Conservation (phyloP, 192 early-diverging fungal genomes). For the Umbelopsis sp. region DNA sequence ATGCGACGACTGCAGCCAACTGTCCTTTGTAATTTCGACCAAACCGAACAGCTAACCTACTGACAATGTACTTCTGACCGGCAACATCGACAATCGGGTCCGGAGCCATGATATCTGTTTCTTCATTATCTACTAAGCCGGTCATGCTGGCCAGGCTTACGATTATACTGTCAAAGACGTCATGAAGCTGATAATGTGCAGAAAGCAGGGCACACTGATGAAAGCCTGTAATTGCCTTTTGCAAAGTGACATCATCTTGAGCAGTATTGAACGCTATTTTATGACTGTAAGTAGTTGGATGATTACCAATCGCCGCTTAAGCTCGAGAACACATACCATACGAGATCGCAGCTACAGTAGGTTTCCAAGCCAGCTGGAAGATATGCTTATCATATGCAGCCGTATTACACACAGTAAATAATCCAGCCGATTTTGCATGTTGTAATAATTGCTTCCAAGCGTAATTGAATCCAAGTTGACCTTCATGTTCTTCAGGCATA, state of each 20-base stretch:
- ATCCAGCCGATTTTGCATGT: conserved; percentile 50
- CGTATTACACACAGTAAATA: conserved; percentile 59
- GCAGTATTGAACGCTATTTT: conserved; percentile 76
- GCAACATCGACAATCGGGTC: conserved; percentile 53
- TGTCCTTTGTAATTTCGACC: conserved; percentile 90
- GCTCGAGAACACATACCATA: conserved; percentile 61
- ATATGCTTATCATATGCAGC: conserved; percentile 80
- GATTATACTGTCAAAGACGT: conserved; percentile 82
- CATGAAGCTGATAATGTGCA: conserved; percentile 68
- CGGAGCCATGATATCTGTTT: conserved; percentile 42
- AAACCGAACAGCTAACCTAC: conserved; percentile 78
- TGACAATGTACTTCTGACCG: conserved; percentile 54
- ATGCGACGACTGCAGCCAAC: conserved; percentile 85
- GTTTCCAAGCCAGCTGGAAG: conserved; percentile 74
- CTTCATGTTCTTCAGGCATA: conserved; percentile 96
- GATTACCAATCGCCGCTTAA: conserved; percentile 25
- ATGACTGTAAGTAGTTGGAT: background rate
- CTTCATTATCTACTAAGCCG: conserved; percentile 55
- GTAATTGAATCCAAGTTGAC: conserved; percentile 92
- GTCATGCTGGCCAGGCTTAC: conserved; percentile 75
- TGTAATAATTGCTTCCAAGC: conserved; percentile 86
- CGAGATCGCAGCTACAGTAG: conserved; percentile 75
- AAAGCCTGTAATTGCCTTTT: conserved; percentile 82
- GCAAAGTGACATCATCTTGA: conserved; percentile 73
- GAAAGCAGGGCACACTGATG: conserved; percentile 76